Base-by-base conservation (phyloP, 1,284 basidiomycete species). In the Rhodotorula sp. region DNA sequence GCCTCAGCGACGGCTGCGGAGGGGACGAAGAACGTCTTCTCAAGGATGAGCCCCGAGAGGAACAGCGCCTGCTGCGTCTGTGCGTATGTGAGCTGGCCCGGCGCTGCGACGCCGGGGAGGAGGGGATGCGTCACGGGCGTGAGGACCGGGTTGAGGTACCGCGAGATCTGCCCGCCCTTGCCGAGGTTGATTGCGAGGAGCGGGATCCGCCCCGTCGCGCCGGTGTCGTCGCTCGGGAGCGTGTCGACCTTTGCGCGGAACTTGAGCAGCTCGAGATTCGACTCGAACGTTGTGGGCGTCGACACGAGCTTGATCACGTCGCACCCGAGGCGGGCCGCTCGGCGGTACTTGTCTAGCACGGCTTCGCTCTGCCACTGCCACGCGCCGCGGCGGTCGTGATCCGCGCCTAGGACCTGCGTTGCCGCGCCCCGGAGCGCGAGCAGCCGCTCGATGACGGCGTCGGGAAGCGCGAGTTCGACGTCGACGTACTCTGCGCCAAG, bases 171-270 rank as follows among this genome's bases (percentile, higher is more conserved):
- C 8, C 96, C 96, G 46, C 87, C 86, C 17, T 86, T 81, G 39
- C 94, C 94, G 89, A 97, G 97, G 82, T 98, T 98, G 85, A 98
- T 91, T 2, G 93, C 94, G 69, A 99, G 88, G 73, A 98, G 85
- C 4, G 94, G 94, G 80, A 90, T 48, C 8, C 61, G 36, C 3
- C 55, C 41, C 44, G 39, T 15, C 41, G 51, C 32, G 29, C 15
- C 29, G 17, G 13, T 6, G 29, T 15, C 19, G 59, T 29, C 32
- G 55, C 61, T 46, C 29, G 29, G n/a, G 29, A 63, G 66, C 17
- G 63, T 51, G 39, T 86, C 82, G 34, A 82, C 81, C 39, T 51
- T 69, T 81, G 82, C 67, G 82, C 77, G 74, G 80, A 99, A 99
- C 21, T 87, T 82, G 75, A 89, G 88, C 39, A 98, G 85, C 12